Base-by-base conservation (phyloP, 495 filamentous ascomycete genomes). In the Penicillium roqueforti region DNA sequence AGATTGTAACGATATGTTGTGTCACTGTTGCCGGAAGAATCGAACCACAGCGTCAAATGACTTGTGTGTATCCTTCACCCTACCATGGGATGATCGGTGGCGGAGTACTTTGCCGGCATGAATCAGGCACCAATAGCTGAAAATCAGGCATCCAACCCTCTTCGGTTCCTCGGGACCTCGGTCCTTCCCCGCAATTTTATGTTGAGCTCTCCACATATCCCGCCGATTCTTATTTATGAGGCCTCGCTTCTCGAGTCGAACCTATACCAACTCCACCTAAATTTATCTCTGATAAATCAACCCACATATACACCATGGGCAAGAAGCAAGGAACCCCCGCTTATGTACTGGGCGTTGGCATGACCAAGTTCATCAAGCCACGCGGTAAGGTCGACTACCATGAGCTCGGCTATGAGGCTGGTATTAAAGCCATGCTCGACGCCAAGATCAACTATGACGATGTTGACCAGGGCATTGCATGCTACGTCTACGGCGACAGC, bases 301-400 rank as follows among this genome's bases (percentile, higher is more conserved):
- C 7, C 42, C 20, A 42, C 34, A 54, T n/a, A 47, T 31, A 38
- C 51, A 69, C 1, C 49, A 82, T 82, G 79, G 74, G 67, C 43
- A 80, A 77, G 56, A 80, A 77, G 62, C 62, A 70, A 68, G 59
- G 67, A 26, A 67, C 70, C 32, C 82, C 80, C 55, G 80, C 81
- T 77, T 97, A 96, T 76, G 89, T 97, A 67, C 83, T 97, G 31
- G 92, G 92, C 74, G 92, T 97, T 59, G 92, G 92, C 70, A 92
- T 97, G 86, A 98, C 93, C 74, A 95, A 95, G 72, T 98, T 98
- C 81, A 89, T 96, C 80, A 98, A 97, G 78, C 93, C 93, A 3
- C 82, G 92, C 20, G 91, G 91, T 65, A 92, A 93, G 71, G 88
- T 78, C 51, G 72, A 77, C 54, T 73, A 75, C 54, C 65, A 75